A percentile compares a stretch with the other conserved stretches of the same genome.
Conservation (phyloP, 176 grass and related monocot genomes). For the Raddia distichophylla region DNA sequence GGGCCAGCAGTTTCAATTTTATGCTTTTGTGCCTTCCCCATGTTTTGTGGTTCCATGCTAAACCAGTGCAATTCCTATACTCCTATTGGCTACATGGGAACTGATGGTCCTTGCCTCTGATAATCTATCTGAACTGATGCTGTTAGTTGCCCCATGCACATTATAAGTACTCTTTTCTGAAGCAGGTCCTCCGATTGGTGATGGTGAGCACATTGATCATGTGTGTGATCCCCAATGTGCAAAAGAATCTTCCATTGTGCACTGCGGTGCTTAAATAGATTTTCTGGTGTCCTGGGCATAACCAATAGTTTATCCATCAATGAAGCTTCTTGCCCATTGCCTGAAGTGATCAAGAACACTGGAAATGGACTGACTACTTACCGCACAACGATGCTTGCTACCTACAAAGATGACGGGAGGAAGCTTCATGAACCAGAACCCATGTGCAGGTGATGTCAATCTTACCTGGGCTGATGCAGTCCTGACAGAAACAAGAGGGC, state of each 20-base stretch:
- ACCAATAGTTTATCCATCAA: not conserved
- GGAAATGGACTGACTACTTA: conserved; percentile 32
- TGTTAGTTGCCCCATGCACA: not conserved
- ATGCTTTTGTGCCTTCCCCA: conserved; percentile 6
- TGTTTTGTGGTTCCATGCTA: not conserved
- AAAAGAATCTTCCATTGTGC: conserved; percentile 20
- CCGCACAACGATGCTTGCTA: conserved; percentile 6
- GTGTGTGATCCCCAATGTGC: not conserved
- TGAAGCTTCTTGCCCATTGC: not conserved
- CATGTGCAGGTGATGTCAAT: conserved; percentile 28
- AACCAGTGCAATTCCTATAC: not conserved
- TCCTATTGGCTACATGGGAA: conserved; percentile 16
- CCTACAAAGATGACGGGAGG: not conserved
- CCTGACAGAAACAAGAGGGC: not conserved
- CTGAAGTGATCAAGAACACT: conserved; percentile 10
- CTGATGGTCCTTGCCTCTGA: conserved; percentile 16
- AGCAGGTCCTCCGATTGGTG: not conserved
- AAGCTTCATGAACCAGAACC: conserved; percentile 18
- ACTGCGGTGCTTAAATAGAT: not conserved
- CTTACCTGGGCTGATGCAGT: conserved; percentile 45
- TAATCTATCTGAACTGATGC: conserved; percentile 28
- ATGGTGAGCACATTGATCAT: conserved; percentile 23
- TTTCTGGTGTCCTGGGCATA: not conserved
- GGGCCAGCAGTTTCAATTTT: conserved; percentile 2
- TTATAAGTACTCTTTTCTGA: not conserved